Percentiles rank a stretch among this genome's conserved stretches.
Conservation (phyloP, 2,329 filamentous ascomycete species). For the Sodiomyces alkalinus region DNA sequence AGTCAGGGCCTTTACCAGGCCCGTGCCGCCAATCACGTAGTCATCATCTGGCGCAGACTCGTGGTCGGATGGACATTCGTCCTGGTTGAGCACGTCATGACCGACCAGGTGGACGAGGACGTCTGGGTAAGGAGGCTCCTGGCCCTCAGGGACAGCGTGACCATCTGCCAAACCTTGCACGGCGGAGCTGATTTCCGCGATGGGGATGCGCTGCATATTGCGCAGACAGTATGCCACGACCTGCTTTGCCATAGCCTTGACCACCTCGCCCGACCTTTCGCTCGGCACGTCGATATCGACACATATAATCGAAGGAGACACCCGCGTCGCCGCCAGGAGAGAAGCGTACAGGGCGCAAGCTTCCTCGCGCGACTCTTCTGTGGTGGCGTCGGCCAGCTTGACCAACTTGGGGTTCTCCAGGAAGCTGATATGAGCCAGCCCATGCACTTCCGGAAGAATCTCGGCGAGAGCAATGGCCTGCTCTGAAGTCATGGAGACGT, state of each 20-base stretch:
- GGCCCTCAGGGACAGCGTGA: conserved; percentile 14
- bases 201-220: conserved; percentile 71
- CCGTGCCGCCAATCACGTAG: conserved; percentile 90
- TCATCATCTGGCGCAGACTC: conserved; percentile 72
- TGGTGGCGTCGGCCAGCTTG: conserved; percentile 57
- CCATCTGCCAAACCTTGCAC: conserved; percentile 25
- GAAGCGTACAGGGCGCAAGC: conserved; percentile 89
- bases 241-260: conserved; percentile 83
- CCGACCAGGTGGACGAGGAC: conserved; percentile 80
- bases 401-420: conserved; percentile 64
- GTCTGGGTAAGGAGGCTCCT: conserved; percentile 48
- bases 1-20: conserved; percentile 83
- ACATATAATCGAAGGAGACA: conserved; percentile 72
- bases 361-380: conserved; percentile 75
- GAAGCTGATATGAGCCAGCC: conserved; percentile 74
- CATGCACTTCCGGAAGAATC: conserved; percentile 68
- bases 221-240: conserved; percentile 88
- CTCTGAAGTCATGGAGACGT: conserved; percentile 71
- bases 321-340: conserved; percentile 70
- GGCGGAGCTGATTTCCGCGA: conserved; percentile 41
- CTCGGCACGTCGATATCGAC: conserved; percentile 84
- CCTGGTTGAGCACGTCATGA: conserved; percentile 36
- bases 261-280: conserved; percentile 69
- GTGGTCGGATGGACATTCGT: conserved; percentile 40
- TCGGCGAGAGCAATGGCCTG: conserved; percentile 87